Base-by-base conservation (phyloP, 2,329 filamentous ascomycete genomes). In the Penicillium sp. region DNA sequence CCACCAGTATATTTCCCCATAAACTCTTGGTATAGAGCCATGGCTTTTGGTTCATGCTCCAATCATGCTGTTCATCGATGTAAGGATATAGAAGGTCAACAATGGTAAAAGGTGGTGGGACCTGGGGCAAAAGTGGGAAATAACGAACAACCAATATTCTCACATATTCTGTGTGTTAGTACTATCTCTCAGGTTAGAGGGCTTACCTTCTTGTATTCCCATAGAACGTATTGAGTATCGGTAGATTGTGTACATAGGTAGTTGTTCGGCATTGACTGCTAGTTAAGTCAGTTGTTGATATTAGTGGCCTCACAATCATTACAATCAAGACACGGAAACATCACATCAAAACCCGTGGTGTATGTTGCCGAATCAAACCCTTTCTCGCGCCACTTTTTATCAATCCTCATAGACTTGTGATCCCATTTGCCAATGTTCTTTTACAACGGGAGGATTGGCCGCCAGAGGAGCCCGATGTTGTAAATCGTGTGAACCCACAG, bases 381-480 rank as follows among this genome's bases (percentile, higher is more conserved):
- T 34, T 8, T 40, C 52, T 70, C 3, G 61, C 61, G 0, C 43
- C 69, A 10, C 69, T 68, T 38, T 45, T 70, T n/a, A 55, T 69
- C 8, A 64, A 69, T 50, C 68, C 66, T 2, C 40, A 66, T 32
- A 51, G 54, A 3, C 61, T 60, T 3, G 50, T 68, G n/a, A 63
- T 69, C 24, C 68, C 65, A 3, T 61, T 66, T 9, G 65, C 67
- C 4, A 64, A 69, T 47, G 56, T 68, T 13, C 65, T 64, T 9
- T 66, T 67, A 2, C 67, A 67, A 16, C 34, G 38, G 13, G 46
- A 51, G 37, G 70, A 77, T 3, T 84, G 81, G 81, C 77, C 71
- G 68, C 48, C 35, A 22, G 53, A 60, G 26, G 31, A 43, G 44
- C n/a, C 18, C 48, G 26, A 35, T 2, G 4, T 18, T 13, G 24